Evolutionary conservation across 345 rosid genomes (phyloP), one percentile per base, ranked within the genome.

Genomic region (Luvunga scandens): DNA sequence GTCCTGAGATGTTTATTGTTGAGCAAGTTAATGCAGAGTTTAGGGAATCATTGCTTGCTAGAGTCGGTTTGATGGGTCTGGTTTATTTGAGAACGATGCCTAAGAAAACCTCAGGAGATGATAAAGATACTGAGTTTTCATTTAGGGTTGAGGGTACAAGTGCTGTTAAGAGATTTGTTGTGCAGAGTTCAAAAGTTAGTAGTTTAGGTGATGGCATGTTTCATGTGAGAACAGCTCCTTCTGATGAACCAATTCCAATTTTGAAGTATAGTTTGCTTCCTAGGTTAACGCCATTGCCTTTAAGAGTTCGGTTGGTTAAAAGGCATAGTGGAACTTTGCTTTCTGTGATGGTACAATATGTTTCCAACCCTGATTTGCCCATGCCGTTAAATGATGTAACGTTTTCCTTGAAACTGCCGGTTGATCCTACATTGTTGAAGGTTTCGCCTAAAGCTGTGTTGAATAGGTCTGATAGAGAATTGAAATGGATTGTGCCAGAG

Each of bases 291-390:
- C 94, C 98, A 2, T 80, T 97, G 85, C 99, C 99, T 39, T 85
- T 97, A 75, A 88, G 99, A 86, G 90, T 94, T 72, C 89, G 99
- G 1, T 84, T 97, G 85, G 88, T 87, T 64, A 93, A 90, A 81
- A 89, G 99, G 42, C 89, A 61, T 57, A 97, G 98, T 60, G 99
- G 98, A 72, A 97, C 98, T 24, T 87, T 97, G 66, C 97, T 97
- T 80, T 97, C 99, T 12, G 86, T 94, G 82, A 97, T 97, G 99
- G 91, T 97, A 71, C 99, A 97, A 81, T 97, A 94, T 80, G 98
- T 84, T 71, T 90, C 97, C 14, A 93, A 86, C 67, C 99, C 98
- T 1, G 98, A 94, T 60, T 83, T 94, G 84, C 86, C 82, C 16
- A 81, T 80, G 66, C 98, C 98, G 53, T 78, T 94, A 82, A 86